phyloP scores from a whole-genome alignment of 2,329 filamentous ascomycete genomes.

The Cladophialophora psammophila region DNA sequence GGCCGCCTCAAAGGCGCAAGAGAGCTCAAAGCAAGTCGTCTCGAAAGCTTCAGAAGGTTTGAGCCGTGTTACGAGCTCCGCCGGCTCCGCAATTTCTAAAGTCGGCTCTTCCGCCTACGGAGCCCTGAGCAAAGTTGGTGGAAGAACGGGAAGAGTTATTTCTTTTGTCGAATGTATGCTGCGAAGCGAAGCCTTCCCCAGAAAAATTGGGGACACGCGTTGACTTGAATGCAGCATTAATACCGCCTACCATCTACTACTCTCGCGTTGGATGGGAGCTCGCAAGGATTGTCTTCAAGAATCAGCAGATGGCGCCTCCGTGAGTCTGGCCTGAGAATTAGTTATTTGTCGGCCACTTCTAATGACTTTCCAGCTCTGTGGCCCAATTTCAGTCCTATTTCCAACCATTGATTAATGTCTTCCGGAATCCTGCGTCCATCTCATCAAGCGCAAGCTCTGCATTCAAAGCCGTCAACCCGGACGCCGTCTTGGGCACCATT shows the following conservation, averaged over 20 bases:
- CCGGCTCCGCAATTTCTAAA: conserved; percentile 76
- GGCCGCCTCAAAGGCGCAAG: conserved; percentile 55
- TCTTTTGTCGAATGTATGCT: conserved; percentile 83
- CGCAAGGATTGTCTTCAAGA: conserved; percentile 82
- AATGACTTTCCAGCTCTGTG: conserved; percentile 46
- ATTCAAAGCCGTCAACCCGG: conserved; percentile 64
- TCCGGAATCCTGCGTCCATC: conserved; percentile 72
- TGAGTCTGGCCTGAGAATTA: conserved; percentile 63
- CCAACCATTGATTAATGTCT: conserved; percentile 73
- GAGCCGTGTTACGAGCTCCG: conserved; percentile 79
- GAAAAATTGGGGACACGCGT: conserved; percentile 38
- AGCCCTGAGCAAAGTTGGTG: conserved; percentile 78
- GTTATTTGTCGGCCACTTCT: conserved; percentile 3
- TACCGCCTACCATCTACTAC: conserved; percentile 91
- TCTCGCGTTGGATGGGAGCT: conserved; percentile 87
- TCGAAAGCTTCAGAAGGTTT: conserved; percentile 81
- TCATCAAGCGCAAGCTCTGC: conserved; percentile 55
- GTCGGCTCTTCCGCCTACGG: conserved; percentile 72
- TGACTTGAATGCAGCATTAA: conserved; percentile 68
- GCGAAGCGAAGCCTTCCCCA: neutral
- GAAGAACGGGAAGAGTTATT: conserved; percentile 80
- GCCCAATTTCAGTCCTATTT: conserved; percentile 87
- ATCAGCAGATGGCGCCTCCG: conserved; percentile 93
- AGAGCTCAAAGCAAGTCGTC: conserved; percentile 50
- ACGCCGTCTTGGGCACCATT: conserved; percentile 63